Base-by-base conservation (phyloP, 345 rosid genomes). In the Moricandia arvensis region DNA sequence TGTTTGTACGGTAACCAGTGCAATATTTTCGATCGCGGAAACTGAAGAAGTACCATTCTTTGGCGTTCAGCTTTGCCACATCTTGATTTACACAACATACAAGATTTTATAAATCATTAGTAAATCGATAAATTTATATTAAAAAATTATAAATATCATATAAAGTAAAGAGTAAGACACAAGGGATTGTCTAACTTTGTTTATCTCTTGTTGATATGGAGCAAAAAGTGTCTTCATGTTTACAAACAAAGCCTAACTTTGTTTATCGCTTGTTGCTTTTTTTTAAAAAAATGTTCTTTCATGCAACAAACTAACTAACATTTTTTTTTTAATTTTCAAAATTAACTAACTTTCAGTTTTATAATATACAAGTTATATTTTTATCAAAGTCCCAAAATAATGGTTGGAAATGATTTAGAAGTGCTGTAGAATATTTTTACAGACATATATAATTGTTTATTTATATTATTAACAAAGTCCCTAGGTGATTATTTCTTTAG, bases 21-120 rank as follows among this genome's bases (percentile, higher is more conserved):
- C 97, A 93, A 3, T 95, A 95, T 61, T 95, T 95, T 49, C 97
- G 73, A 68, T 95, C 99, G 5, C 97, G 86, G 61, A 92, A 95
- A 74, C 97, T 95, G 86, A 95, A 95, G 93, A 95, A 95, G 76
- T 89, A 95, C 97, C 97, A 95, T 75, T 95, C 99, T 1, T 71
- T 90, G 58, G 97, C 92, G 54, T 95, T 95, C 55, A 95, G 86
- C 89, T 90, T 95, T 1, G 97, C 99, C 82, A 95, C 90, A 82
- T 90, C 99, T 95, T 59, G 24, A 49, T 49, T 37, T 0, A 68
- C 57, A 43, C 45, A 69, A 37, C 27, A 63, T 3, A 53, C 33
- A 66, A 4, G 11, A 63, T 18, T 61, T 59, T n/a, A 47, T 2
- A 29, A 49, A 43, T 31, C 12, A 35, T 72, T 33, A 78, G 62